These are phyloP conservation scores for Cynara cardunculus DNA, from an alignment of 129 eudicot species.

Conservation along the genomic window DNA sequence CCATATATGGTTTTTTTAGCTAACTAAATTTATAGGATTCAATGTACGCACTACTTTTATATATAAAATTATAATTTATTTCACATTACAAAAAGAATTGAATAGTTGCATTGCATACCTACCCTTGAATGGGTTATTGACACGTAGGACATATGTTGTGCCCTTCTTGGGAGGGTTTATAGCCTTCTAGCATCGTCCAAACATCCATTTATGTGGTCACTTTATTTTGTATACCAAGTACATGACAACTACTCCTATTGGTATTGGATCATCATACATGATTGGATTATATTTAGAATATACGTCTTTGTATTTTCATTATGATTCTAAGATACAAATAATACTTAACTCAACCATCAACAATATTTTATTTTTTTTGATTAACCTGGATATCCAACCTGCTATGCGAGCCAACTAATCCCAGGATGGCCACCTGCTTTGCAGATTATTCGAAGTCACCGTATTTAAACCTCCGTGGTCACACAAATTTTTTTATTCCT, in stretches of 20 bases:
- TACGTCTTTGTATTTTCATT: background rate
- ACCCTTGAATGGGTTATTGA: background rate
- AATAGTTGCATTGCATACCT: too few species aligned
- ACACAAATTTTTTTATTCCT: too few species aligned
- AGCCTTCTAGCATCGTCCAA: background rate
- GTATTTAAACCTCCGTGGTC: too few species aligned
- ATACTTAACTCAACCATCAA: too few species aligned
- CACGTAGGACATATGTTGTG: background rate
- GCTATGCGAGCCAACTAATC: too few species aligned
- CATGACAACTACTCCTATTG: background rate
- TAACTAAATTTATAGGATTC: background rate
- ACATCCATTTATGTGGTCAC: background rate
- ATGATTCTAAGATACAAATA: background rate
- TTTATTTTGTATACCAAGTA: background rate
- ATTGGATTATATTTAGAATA: background rate
- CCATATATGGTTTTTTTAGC: too few species aligned
- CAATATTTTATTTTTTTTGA: too few species aligned
- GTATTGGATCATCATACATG: background rate
- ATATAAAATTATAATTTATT: too few species aligned
- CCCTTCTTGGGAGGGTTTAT: conserved; percentile 1
- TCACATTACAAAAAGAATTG: too few species aligned
- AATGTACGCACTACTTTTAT: background rate
- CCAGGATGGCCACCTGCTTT: too few species aligned
- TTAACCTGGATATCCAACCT: too few species aligned
- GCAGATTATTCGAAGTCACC: too few species aligned